Evolutionary conservation across 495 filamentous ascomycete species (phyloP), one percentile per base, ranked within the genome.

Genomic region (Chaetomium cochliodes): DNA sequence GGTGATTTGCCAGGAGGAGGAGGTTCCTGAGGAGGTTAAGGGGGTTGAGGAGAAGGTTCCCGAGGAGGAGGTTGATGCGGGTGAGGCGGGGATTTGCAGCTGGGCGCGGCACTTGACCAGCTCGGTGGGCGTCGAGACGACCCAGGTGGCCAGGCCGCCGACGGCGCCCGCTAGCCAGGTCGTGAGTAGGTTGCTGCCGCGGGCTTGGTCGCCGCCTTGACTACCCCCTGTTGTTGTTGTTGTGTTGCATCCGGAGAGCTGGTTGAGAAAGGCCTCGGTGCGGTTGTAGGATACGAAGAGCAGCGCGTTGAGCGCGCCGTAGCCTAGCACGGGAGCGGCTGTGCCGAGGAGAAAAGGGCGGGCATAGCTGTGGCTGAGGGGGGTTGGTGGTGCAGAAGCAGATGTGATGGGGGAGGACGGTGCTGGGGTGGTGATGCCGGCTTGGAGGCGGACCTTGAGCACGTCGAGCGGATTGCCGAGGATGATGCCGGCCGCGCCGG

Each of bases 391-490:
- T 22, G 58, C 2, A 15, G 58, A 22, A 5, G 28, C 12, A 1
- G n/a, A 20, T 18, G 30, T 7, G 59, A 16, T 11, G 26, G n/a
- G 20, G 4, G 47, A 28, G 8, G 15, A 13, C 11, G 44, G 39
- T 47, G 46, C 26, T 33, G 61, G 26, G 63, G 57, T 44, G 56
- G 26, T 50, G 56, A 28, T 66, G 52, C 65, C 33, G 52, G 91
- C 88, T 81, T 97, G 92, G 5, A 92, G 78, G 37, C 84, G 86
- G 50, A 92, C 90, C 79, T 97, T 97, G 69, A 94, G 79, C 2
- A 96, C 79, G 70, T 96, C 92, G 0, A 97, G 79, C 3, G 92
- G 92, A 66, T 94, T 96, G 64, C 92, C 92, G 60, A 96, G 87
- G 42, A 94, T 78, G 67, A 97, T 96, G 50, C 90, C 89, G 6